A percentile compares a stretch with the other conserved stretches of the same genome.
Conservation (phyloP, 129 eudicot genomes). For the Pseudognaphalium luteoalbum region DNA sequence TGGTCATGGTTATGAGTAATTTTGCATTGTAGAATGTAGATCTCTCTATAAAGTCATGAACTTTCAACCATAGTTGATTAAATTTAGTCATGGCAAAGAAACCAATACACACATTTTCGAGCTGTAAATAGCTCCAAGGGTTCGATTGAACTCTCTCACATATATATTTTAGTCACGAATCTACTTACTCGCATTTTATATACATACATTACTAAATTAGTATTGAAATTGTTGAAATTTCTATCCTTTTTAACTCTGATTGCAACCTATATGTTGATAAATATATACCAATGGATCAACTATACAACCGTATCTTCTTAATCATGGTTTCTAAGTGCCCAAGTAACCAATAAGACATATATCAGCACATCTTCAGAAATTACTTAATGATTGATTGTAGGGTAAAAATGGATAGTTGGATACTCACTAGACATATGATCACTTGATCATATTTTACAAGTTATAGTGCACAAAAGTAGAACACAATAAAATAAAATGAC, state of each 20-base stretch:
- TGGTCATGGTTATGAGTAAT: neutral
- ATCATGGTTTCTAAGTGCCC: neutral
- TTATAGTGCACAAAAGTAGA: conserved; percentile 27
- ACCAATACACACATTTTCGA: neutral
- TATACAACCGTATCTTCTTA: neutral
- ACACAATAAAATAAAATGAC: conserved; percentile 9
- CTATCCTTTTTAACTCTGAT: neutral
- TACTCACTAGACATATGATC: conserved; percentile 20
- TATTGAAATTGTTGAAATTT: neutral
- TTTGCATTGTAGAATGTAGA: neutral
- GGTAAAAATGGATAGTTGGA: neutral
- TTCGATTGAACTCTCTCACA: neutral
- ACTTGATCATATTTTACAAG: conserved; percentile 33
- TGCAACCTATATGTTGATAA: neutral
- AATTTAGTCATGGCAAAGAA: neutral
- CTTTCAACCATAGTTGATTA: neutral
- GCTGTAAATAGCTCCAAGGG: neutral
- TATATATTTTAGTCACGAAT: too few relatives aligned
- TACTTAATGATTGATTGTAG: conserved; percentile 1
- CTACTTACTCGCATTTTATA: too few relatives aligned
- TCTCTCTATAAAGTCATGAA: neutral
- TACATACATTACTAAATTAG: neutral
- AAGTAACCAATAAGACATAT: neutral
- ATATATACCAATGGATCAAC: neutral
- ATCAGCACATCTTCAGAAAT: neutral